Conservation (phyloP, 1,284 basidiomycete genomes). For the Agroathelia rolfsii region DNA sequence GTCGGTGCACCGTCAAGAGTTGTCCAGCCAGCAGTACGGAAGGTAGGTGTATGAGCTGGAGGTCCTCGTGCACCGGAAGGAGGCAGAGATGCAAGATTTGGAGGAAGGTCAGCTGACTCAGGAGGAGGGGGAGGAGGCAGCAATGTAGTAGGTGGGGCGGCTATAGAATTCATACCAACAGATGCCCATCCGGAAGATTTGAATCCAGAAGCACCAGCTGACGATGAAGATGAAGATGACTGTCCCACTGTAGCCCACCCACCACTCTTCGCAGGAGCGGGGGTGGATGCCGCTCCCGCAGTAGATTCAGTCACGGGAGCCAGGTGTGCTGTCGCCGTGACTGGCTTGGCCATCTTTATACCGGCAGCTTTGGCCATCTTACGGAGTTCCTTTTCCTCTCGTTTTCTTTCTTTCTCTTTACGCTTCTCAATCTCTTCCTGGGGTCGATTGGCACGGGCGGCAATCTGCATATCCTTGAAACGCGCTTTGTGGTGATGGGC, state of each 20-base stretch:
- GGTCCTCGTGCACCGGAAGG: conserved; percentile 10
- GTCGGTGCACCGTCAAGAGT: conserved; percentile 37
- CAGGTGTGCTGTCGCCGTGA: conserved; percentile 12
- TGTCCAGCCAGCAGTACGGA: conserved; percentile 51
- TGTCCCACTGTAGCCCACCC: conserved; percentile 36
- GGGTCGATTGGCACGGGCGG: conserved; percentile 41
- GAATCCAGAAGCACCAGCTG: conserved; percentile 21
- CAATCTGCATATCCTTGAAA: conserved; percentile 66
- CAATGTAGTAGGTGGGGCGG: conserved; percentile 11
- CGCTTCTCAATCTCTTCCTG: conserved; percentile 58
- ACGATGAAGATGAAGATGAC: conserved; percentile 5
- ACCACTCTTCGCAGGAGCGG: conserved; percentile 26
- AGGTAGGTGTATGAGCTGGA: conserved; percentile 28
- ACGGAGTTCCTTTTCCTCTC: conserved; percentile 71
- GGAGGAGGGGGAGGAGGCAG: conserved; percentile 14
- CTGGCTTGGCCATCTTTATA: conserved; percentile 54
- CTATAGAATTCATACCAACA: conserved; percentile 21
- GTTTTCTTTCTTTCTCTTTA: conserved; percentile 73
- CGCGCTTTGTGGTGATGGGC: conserved; percentile 76
- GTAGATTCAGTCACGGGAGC: too few species aligned
- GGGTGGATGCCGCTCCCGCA: conserved; percentile 16
- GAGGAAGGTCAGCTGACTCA: conserved; percentile 13
- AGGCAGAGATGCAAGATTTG: conserved; percentile 9
- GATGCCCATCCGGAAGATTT: conserved; percentile 56
- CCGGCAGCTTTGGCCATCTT: conserved; percentile 73